These are phyloP conservation scores for Penicillium cataractarum DNA, from an alignment of 495 filamentous ascomycete genomes.

Conservation along the genomic window DNA sequence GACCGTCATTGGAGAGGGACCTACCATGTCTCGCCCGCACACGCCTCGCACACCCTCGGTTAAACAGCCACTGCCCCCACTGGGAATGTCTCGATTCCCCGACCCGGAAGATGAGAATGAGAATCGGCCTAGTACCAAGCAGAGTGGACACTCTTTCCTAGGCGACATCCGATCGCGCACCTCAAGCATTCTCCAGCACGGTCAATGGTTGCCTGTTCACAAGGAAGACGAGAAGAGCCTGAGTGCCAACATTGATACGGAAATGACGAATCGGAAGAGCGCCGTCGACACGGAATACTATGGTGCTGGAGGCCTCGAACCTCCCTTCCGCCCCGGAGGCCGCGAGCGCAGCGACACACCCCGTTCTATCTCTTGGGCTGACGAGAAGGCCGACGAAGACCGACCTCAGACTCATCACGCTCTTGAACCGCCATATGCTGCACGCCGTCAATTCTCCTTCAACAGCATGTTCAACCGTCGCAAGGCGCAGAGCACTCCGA, in stretches of 20 bases:
- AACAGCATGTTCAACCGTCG: constrained; percentile 71
- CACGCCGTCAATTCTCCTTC: constrained; percentile 89
- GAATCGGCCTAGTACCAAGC: constrained; percentile 34
- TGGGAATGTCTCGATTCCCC: constrained; percentile 88
- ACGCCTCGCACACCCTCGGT: constrained; percentile 39
- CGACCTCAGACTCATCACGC: constrained; percentile 13
- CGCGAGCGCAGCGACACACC: constrained; percentile 40
- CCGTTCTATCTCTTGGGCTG: constrained; percentile 38
- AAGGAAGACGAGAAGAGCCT: constrained; percentile 33
- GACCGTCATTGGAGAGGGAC: constrained; percentile 63
- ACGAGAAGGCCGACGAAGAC: constrained; percentile 32
- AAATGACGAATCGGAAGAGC: constrained; percentile 45
- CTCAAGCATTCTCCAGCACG: constrained; percentile 39
- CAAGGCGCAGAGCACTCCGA: constrained; percentile 36
- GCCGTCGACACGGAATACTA: constrained; percentile 46
- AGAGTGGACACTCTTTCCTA: constrained; percentile 50
- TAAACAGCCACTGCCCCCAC: constrained; percentile 71
- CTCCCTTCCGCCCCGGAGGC: constrained; percentile 24
- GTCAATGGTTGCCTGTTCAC: constrained; percentile 37
- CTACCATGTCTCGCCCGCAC: constrained; percentile 36
- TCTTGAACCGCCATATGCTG: constrained; percentile 24
- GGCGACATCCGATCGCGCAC: constrained; percentile 60
- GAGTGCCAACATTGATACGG: constrained; percentile 7
- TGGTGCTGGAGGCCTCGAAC: constrained; percentile 24
- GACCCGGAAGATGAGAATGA: constrained; percentile 54